phyloP scores from a whole-genome alignment of 2,329 filamentous ascomycete species.

The Sclerotinia subarctica region DNA sequence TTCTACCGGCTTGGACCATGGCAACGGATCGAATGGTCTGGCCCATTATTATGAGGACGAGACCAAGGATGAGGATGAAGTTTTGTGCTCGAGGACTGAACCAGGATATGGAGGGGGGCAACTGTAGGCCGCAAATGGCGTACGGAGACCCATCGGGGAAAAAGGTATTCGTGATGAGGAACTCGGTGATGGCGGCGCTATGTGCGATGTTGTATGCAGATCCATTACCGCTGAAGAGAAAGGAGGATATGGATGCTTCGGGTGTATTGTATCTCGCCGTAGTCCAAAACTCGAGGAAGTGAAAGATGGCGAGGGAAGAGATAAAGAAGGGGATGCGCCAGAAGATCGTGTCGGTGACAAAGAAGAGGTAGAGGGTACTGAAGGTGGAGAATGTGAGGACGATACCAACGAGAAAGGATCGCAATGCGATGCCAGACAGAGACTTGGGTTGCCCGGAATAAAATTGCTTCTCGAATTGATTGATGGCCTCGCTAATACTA shows the following conservation, averaged over 20 bases:
- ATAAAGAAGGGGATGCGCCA: constrained; percentile 68
- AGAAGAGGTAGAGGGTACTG: constrained; percentile 32
- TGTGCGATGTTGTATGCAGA: constrained; percentile 82
- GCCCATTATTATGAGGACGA: constrained; percentile 63
- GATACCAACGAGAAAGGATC: constrained; percentile 39
- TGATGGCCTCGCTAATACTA: constrained; percentile 30
- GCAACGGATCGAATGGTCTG: constrained; percentile 76
- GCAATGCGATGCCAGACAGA: constrained; percentile 41
- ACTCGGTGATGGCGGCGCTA: constrained; percentile 69
- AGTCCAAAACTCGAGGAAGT: constrained; percentile 94
- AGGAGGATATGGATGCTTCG: constrained; percentile 68
- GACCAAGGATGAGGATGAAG: constrained; percentile 51
- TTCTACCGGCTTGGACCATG: constrained; percentile 84
- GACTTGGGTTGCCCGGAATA: constrained; percentile 34
- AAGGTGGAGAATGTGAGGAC: constrained; percentile 29
- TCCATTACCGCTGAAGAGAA: constrained; percentile 83
- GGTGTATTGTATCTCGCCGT: constrained; percentile 81
- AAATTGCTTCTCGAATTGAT: constrained; percentile 34
- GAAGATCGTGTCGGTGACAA: constrained; percentile 33
- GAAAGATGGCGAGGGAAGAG: constrained; percentile 70
- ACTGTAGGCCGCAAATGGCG: not conserved
- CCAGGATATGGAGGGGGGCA: not conserved
- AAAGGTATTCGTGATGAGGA: constrained; percentile 56
- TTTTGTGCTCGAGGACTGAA: constrained; percentile 33
- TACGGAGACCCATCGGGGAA: constrained; percentile 44